These are phyloP conservation scores for Leptographium flavum DNA, from an alignment of 2,329 filamentous ascomycete species.

Conservation along the genomic window DNA sequence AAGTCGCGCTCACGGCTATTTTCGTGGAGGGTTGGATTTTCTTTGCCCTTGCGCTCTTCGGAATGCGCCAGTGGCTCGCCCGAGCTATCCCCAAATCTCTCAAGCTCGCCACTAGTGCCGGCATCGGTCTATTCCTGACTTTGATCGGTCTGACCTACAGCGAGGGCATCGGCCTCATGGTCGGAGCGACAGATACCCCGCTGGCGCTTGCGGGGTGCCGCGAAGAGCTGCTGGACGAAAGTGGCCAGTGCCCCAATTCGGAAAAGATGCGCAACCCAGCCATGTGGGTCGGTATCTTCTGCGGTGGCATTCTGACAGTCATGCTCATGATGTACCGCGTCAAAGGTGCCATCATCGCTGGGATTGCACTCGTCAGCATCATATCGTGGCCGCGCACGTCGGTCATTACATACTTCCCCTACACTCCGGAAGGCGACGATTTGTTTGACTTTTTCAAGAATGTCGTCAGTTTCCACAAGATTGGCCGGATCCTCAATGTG, in stretches of 20 bases:
- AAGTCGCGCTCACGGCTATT: constrained; percentile 45
- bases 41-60: constrained; percentile 47
- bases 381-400: constrained; percentile 58
- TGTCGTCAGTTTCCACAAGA: constrained; percentile 57
- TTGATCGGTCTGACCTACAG: constrained; percentile 58
- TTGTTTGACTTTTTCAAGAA: constrained; percentile 60
- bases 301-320: constrained; percentile 62
- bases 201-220: constrained; percentile 64
- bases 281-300: constrained; percentile 78
- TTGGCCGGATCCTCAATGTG: constrained; percentile 43
- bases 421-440: constrained; percentile 45
- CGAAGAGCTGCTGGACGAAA: constrained; percentile 32
- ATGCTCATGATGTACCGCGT: constrained; percentile 67
- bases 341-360: constrained; percentile 60
- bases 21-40: constrained; percentile 52
- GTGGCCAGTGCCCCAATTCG: constrained; percentile 3
- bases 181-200: constrained; percentile 51
- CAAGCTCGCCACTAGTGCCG: constrained; percentile 50
- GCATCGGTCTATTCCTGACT: constrained; percentile 49
- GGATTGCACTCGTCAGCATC: constrained; percentile 56
- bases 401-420: constrained; percentile 57
- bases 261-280: constrained; percentile 57
- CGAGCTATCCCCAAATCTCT: constrained; percentile 48
- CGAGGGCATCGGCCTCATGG: constrained; percentile 65
- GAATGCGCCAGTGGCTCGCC: constrained; percentile 58